Evolutionary conservation across 2,329 filamentous ascomycete species (phyloP), one percentile per base, ranked within the genome.

Genomic region (Colletotrichum lini): DNA sequence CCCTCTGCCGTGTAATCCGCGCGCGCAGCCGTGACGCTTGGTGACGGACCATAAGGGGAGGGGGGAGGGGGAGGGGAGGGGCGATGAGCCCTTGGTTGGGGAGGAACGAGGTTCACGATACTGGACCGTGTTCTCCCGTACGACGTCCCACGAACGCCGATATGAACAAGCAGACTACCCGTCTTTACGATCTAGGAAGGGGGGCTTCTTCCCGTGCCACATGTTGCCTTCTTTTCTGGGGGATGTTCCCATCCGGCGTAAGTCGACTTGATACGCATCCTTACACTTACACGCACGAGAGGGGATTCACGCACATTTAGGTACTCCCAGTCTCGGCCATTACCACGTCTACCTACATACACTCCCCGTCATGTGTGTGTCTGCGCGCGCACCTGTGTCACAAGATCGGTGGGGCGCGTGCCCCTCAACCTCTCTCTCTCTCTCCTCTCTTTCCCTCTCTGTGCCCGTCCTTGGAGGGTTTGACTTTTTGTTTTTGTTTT

Each of bases 161-260:
- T 70, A 57, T 70, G 67, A 70, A 70, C 64, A 70, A 70, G 64
- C 67, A 70, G 57, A 67, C 67, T 62, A 70, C 67, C 67, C 67
- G 67, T 70, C 57, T 62, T 23, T 70, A 61, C 67, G 67, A 70
- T 70, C 67, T 70, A 58, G 40, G 63, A 15, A 13, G 16, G 16
- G 52, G 26, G 21, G 45, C 23, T 4, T 47, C 8, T 56, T 52
- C 9, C 49, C 23, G 26, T 26, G 15, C 56, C 38, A 58, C 56
- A 30, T 26, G 40, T 44, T 26, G 4, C 7, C 7, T 18, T 6
- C 16, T 47, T 9, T 15, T 10, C 26, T 26, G 26, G 26, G 26
- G 26, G 26, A 26, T 26, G 26, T 26, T 26, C 3, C 26, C 26
- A 26, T 26, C 26, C 26, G 26, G 26, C 26, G 26, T 26, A 26